Conservation (phyloP, 306 rosid species). For the Glycine tomentella region DNA sequence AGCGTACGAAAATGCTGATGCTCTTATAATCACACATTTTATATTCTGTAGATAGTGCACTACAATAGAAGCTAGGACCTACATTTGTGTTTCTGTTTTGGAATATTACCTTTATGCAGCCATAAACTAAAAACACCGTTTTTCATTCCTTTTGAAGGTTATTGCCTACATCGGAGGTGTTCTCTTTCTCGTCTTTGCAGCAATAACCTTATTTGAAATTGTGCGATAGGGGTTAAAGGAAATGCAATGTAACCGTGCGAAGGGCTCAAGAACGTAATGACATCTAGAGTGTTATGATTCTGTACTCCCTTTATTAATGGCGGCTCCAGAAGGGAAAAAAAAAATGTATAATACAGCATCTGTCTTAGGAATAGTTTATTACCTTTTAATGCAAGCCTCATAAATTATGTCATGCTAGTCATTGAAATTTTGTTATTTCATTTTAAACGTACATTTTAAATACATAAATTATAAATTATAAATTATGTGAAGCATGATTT, state of each 20-base stretch:
- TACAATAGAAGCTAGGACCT: no score
- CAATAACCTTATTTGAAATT: conserved; percentile 74
- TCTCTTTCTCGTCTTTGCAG: conserved; percentile 94
- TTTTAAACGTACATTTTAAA: neutral
- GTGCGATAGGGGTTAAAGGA: conserved; percentile 53
- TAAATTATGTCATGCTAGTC: conserved; percentile 24
- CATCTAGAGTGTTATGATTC: conserved; percentile 21
- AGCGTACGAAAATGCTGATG: conserved; percentile 28
- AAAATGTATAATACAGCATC: neutral
- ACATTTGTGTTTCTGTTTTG: neutral
- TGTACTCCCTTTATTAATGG: neutral
- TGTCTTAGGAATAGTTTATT: conserved; percentile 36
- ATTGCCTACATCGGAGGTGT: conserved; percentile 87
- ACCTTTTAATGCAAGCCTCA: conserved; percentile 31
- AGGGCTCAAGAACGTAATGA: conserved; percentile 16
- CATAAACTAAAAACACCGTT: conserved; percentile 20
- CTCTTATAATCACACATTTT: conserved; percentile 26
- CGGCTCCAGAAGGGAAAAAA: neutral
- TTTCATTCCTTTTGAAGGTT: conserved; percentile 63
- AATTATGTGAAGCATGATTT: neutral
- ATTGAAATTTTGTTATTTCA: conserved; percentile 3
- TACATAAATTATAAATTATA: neutral
- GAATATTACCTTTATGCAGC: conserved; percentile 25
- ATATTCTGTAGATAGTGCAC: conserved; percentile 30
- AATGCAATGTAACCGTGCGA: conserved; percentile 10